Conservation (phyloP, 108 stramenopile species). For the Seminavis robusta region DNA sequence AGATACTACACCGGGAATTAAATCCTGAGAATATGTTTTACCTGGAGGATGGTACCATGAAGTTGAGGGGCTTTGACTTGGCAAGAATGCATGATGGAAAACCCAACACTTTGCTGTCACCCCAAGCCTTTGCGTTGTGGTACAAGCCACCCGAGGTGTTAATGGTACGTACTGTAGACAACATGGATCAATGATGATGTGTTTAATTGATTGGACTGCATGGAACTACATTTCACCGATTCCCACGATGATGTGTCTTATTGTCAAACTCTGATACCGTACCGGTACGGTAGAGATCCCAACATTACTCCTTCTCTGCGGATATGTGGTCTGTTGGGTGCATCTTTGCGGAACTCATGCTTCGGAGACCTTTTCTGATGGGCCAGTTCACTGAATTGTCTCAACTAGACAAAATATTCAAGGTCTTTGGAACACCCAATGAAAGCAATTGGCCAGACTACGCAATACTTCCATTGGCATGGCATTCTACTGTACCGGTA, state of each 20-base stretch:
- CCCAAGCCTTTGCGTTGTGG: conserved; percentile 95
- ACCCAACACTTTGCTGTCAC: conserved; percentile 74
- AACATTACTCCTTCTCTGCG: conserved; percentile 84
- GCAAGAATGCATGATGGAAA: conserved; percentile 86
- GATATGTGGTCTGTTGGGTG: conserved; percentile 96
- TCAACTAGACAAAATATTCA: conserved; percentile 83
- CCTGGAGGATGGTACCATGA: conserved; percentile 84
- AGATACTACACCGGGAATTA: conserved; percentile 87
- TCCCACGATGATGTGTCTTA: too few species aligned
- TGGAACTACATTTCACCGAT: too few species aligned
- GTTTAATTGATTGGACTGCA: too few species aligned
- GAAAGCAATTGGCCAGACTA: conserved; percentile 88
- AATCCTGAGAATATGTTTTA: conserved; percentile 76
- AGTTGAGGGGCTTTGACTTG: conserved; percentile 87
- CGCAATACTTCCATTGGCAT: conserved; percentile 65
- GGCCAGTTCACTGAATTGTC: conserved; percentile 78
- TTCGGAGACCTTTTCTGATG: conserved; percentile 85
- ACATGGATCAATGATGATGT: too few species aligned
- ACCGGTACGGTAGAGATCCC: too few species aligned
- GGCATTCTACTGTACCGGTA: conserved; percentile 69
- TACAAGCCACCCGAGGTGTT: conserved; percentile 94
- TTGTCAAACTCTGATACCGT: too few species aligned
- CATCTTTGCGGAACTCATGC: conserved; percentile 92
- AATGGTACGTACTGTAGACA: too few species aligned
- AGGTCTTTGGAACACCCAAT: conserved; percentile 85